These are phyloP conservation scores for Mycosarcoma mackinlayi DNA, from an alignment of 1,284 basidiomycete genomes.

Conservation along the genomic window DNA sequence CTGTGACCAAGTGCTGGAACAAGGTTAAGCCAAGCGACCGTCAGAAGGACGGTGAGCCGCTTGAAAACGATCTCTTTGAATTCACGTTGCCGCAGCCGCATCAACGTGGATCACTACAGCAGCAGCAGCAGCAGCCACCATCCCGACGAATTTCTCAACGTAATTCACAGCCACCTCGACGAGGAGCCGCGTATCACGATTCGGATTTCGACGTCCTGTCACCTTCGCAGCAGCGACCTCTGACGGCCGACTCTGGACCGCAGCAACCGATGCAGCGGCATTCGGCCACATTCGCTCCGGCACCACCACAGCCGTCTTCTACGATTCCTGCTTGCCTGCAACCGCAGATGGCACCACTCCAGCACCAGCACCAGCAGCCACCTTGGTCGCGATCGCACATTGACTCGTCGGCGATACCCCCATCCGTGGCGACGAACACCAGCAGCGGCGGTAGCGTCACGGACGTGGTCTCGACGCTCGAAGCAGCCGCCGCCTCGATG, in stretches of 20 bases:
- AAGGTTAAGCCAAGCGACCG: slow-evolving; percentile 53
- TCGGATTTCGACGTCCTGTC: not conserved
- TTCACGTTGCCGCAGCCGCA: slow-evolving; percentile 40
- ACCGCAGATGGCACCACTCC: not conserved
- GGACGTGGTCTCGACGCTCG: slow-evolving; percentile 28
- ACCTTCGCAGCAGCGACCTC: slow-evolving; percentile 2
- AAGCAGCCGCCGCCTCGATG: slow-evolving; percentile 30
- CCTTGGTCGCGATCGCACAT: not conserved
- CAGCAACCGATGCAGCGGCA: not conserved
- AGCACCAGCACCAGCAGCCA: slow-evolving; percentile 5
- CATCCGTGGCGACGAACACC: too few relatives aligned
- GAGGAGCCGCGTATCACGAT: not conserved
- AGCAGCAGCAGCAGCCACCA: slow-evolving; percentile 4
- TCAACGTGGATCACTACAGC: slow-evolving; percentile 1
- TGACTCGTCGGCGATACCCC: too few relatives aligned
- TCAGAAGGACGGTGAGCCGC: slow-evolving; percentile 49
- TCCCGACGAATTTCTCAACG: slow-evolving; percentile 2
- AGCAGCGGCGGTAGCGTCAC: not conserved
- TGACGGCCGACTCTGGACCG: not conserved
- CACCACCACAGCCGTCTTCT: not conserved
- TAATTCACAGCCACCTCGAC: slow-evolving; percentile 6
- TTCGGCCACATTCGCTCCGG: slow-evolving; percentile 8
- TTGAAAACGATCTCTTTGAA: slow-evolving; percentile 38
- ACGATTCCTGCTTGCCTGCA: not conserved
- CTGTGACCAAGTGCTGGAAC: slow-evolving; percentile 61